Conservation (phyloP, 345 rosid species). For the Lumnitzera racemosa region DNA sequence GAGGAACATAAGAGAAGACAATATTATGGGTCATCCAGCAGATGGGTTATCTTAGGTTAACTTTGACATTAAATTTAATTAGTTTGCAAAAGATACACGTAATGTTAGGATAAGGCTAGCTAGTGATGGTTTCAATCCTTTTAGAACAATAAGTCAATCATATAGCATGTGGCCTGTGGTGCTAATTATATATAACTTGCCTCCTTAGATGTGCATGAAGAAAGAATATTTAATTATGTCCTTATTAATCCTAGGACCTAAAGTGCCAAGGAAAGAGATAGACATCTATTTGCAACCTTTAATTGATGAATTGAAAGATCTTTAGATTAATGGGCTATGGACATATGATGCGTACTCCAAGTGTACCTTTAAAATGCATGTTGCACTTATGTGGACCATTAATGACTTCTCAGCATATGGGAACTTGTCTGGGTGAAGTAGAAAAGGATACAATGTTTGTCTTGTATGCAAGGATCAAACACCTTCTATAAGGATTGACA, state of each 20-base stretch:
- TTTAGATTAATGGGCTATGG: too few relatives aligned
- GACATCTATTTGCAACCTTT: too few relatives aligned
- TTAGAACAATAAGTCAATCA: neutral
- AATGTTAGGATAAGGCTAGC: neutral
- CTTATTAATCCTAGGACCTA: neutral
- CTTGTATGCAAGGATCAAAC: neutral
- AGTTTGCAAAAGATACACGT: neutral
- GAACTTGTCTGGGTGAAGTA: neutral
- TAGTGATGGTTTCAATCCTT: too few relatives aligned
- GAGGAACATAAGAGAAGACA: neutral
- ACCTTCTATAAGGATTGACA: too few relatives aligned
- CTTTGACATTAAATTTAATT: neutral
- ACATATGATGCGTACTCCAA: neutral
- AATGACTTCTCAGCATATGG: neutral
- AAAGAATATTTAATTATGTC: neutral
- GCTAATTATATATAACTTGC: neutral
- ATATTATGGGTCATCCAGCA: neutral
- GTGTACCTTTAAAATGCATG: neutral
- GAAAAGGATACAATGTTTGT: neutral
- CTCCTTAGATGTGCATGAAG: neutral
- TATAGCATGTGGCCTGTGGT: neutral
- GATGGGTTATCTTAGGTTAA: neutral
- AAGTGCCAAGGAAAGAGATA: neutral
- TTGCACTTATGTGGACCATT: neutral
- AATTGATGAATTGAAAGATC: too few relatives aligned